phyloP scores from a whole-genome alignment of 345 rosid species.

The Microthlaspi erraticum region DNA sequence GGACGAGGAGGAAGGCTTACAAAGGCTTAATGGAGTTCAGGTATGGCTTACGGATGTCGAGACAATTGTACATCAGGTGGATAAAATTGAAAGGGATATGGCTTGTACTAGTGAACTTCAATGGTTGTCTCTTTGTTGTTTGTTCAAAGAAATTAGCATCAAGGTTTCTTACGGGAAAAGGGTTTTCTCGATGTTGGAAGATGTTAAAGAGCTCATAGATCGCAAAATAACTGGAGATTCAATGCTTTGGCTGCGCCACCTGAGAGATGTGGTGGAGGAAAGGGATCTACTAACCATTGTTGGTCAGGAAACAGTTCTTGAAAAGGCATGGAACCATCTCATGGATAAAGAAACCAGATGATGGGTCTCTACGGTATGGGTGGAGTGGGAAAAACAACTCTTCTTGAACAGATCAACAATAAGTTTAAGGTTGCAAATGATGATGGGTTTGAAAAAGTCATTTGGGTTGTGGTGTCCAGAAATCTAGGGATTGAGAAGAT shows the following conservation, averaged over 20 bases:
- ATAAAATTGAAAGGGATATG: not conserved
- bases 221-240: not conserved
- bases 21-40: not conserved
- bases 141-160: not conserved
- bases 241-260: not conserved
- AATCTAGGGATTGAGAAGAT: constrained; percentile 14
- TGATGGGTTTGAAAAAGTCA: constrained; percentile 12
- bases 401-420: constrained; percentile 35
- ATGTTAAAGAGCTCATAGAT: not conserved
- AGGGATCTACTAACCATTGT: not conserved
- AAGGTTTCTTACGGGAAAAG: not conserved
- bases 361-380: constrained; percentile 43
- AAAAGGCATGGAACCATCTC: not conserved
- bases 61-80: not conserved
- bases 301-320: not conserved
- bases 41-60: constrained; percentile 19
- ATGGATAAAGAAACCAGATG: not conserved
- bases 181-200: not conserved
- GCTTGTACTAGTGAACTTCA: not conserved
- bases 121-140: not conserved
- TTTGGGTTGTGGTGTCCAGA: constrained; percentile 31
- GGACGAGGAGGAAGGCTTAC: too few species aligned
- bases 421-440: not conserved
- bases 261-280: not conserved
- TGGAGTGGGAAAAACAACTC: constrained; percentile 45